Evolutionary conservation across 2,329 filamentous ascomycete species (phyloP).

Genomic region (Pseudogymnoascus sp.): DNA sequence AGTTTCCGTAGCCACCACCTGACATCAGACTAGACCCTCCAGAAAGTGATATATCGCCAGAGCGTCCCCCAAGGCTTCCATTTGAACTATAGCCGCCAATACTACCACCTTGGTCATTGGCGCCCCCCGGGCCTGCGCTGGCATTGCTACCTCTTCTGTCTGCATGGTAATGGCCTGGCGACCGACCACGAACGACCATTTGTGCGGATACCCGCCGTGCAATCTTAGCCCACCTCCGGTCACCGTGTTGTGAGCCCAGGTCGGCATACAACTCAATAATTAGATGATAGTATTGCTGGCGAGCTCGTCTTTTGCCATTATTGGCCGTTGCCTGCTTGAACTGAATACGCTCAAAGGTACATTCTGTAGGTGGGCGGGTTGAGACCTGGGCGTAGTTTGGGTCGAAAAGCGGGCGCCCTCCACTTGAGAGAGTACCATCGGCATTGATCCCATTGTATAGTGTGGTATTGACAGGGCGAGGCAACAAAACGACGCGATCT

Average conservation of each 20-base stretch:
- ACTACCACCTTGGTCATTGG: conserved; percentile 24
- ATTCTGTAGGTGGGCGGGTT: conserved; percentile 27
- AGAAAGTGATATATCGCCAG: conserved; percentile 28
- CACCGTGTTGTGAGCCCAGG: conserved; percentile 34
- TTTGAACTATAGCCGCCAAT: conserved; percentile 27
- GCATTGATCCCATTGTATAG: background rate
- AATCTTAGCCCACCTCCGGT: conserved; percentile 50
- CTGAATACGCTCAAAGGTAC: conserved; percentile 64
- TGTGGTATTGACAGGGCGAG: conserved; percentile 21
- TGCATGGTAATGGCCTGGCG: conserved; percentile 57
- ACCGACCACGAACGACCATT: conserved; percentile 62
- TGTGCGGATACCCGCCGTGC: conserved; percentile 53
- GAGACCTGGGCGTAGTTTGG: conserved; percentile 9
- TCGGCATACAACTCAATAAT: conserved; percentile 62
- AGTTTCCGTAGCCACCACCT: conserved; percentile 22
- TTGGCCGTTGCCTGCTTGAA: conserved; percentile 72
- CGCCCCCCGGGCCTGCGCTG: conserved; percentile 50
- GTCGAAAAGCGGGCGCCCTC: conserved; percentile 18
- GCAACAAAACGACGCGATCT: conserved; percentile 36
- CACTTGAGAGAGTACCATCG: background rate
- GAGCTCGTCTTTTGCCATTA: conserved; percentile 66
- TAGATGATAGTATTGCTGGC: conserved; percentile 68
- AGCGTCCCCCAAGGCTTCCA: conserved; percentile 21
- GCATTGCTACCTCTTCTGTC: conserved; percentile 44
- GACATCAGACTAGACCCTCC: conserved; percentile 26